phyloP scores from a whole-genome alignment of 2,329 filamentous ascomycete genomes.

The Furcasterigmium sp. region DNA sequence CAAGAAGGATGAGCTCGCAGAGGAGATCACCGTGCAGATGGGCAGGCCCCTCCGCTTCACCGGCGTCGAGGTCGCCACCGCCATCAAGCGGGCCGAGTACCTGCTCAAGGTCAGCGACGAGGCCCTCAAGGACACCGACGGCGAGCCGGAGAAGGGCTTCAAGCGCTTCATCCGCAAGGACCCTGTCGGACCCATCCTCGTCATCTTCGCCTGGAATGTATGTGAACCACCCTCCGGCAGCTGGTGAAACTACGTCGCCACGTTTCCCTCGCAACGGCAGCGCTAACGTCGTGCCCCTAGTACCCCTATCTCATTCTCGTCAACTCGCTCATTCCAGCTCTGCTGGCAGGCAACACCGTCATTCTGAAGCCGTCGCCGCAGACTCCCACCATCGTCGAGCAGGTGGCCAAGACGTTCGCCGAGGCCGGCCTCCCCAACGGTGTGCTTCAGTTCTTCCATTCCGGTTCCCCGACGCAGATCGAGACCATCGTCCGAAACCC shows the following conservation, averaged over 20 bases:
- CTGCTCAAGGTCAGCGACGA: conserved; percentile 79
- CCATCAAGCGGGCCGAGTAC: conserved; percentile 80
- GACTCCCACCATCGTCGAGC: conserved; percentile 87
- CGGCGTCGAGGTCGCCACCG: conserved; percentile 76
- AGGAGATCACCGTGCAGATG: conserved; percentile 91
- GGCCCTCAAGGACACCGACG: conserved; percentile 71
- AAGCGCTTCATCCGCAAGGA: conserved; percentile 85
- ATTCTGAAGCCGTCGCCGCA: conserved; percentile 94
- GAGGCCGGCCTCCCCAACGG: conserved; percentile 77
- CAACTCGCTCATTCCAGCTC: conserved; percentile 88
- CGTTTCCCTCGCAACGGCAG: background rate
- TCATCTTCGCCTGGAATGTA: conserved; percentile 96
- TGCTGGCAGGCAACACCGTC: conserved; percentile 84
- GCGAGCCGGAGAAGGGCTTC: conserved; percentile 82
- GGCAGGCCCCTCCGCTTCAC: conserved; percentile 87
- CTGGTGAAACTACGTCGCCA: background rate
- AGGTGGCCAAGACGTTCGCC: conserved; percentile 68
- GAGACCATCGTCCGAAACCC: conserved; percentile 75
- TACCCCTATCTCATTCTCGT: conserved; percentile 93
- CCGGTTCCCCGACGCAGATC: conserved; percentile 70
- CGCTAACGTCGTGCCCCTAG: conserved; percentile 36
- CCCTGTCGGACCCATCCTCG: conserved; percentile 78
- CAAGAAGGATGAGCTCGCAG: conserved; percentile 73
- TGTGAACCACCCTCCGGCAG: conserved; percentile 28
- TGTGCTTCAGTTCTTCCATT: conserved; percentile 90